A percentile compares a stretch with the other conserved stretches of the same genome.
Conservation (phyloP, 2,329 filamentous ascomycete species). For the Aspergillus melleus region DNA sequence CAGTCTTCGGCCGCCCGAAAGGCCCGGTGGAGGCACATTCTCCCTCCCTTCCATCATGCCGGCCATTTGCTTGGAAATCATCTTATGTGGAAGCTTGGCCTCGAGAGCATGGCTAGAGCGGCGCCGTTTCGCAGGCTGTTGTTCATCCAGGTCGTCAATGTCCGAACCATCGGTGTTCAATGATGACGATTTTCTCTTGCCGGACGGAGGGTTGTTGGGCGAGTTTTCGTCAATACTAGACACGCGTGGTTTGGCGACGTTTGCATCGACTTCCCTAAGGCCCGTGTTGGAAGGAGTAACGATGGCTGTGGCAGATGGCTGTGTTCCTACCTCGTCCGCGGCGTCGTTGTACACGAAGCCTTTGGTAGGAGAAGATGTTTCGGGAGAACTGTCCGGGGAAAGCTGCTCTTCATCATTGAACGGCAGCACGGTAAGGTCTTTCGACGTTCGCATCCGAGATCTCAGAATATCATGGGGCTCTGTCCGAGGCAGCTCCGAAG, state of each 20-base stretch:
- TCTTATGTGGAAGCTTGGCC: conserved; percentile 46
- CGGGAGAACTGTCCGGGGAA: conserved; percentile 23
- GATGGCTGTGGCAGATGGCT: conserved; percentile 28
- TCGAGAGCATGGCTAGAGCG: conserved; percentile 32
- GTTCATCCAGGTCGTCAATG: conserved; percentile 25
- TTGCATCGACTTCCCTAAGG: conserved; percentile 55
- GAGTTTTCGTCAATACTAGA: conserved; percentile 19
- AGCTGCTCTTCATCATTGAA: conserved; percentile 31
- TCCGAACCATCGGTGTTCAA: conserved; percentile 15
- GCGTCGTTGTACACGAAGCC: conserved; percentile 55
- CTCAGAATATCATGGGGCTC: conserved; percentile 60
- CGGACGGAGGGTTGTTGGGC: conserved; percentile 9
- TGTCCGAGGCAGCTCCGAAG: conserved; percentile 75
- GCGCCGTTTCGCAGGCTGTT: conserved; percentile 29
- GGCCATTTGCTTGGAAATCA: conserved; percentile 38
- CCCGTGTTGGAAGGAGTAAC: conserved; percentile 40
- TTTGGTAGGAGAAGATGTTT: conserved; percentile 50
- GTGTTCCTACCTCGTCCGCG: conserved; percentile 38
- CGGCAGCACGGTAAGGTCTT: conserved; percentile 32
- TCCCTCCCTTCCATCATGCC: conserved; percentile 48
- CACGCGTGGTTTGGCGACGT: conserved; percentile 40
- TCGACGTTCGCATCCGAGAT: conserved; percentile 49
- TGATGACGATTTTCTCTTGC: not conserved
- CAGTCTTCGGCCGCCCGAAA: conserved; percentile 29
- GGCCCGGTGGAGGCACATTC: conserved; percentile 37